Conservation (phyloP, 768 basidiomycete genomes). For the Obba rivulosa region DNA sequence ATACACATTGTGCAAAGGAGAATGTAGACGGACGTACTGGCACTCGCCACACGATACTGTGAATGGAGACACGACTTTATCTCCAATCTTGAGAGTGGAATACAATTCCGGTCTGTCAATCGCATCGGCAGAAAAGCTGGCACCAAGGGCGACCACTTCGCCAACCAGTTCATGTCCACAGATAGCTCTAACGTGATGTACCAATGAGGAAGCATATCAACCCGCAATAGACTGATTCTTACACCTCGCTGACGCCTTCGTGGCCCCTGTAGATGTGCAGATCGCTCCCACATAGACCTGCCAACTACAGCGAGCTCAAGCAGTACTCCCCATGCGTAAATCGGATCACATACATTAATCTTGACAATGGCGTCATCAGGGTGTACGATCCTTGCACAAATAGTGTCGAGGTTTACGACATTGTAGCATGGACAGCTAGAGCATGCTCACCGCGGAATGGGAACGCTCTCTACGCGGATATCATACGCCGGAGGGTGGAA, state of each 20-base stretch:
- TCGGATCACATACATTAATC: constrained; percentile 44
- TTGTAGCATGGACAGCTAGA: too few relatives aligned
- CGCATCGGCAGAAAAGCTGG: constrained; percentile 40
- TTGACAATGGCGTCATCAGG: constrained; percentile 78
- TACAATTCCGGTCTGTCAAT: constrained; percentile 58
- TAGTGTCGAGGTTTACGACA: too few relatives aligned
- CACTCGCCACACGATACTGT: constrained; percentile 83
- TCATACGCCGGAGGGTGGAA: constrained; percentile 68
- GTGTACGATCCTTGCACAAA: constrained; percentile 60
- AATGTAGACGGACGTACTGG: constrained; percentile 46
- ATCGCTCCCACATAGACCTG: constrained; percentile 70
- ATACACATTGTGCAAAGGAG: neutral
- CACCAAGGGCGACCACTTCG: constrained; percentile 61
- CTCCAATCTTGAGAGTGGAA: constrained; percentile 57
- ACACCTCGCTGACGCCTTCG: constrained; percentile 48
- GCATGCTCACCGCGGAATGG: constrained; percentile 44
- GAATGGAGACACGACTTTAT: constrained; percentile 78
- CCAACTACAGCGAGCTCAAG: constrained; percentile 37
- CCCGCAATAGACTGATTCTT: constrained; percentile 17
- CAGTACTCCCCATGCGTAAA: neutral
- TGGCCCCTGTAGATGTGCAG: constrained; percentile 71
- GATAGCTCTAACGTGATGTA: constrained; percentile 38
- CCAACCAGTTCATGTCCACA: constrained; percentile 80
- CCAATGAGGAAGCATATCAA: constrained; percentile 1
- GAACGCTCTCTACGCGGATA: constrained; percentile 60